Base-by-base conservation (phyloP, 177 flowering plant species). In the Vitis hybrid region DNA sequence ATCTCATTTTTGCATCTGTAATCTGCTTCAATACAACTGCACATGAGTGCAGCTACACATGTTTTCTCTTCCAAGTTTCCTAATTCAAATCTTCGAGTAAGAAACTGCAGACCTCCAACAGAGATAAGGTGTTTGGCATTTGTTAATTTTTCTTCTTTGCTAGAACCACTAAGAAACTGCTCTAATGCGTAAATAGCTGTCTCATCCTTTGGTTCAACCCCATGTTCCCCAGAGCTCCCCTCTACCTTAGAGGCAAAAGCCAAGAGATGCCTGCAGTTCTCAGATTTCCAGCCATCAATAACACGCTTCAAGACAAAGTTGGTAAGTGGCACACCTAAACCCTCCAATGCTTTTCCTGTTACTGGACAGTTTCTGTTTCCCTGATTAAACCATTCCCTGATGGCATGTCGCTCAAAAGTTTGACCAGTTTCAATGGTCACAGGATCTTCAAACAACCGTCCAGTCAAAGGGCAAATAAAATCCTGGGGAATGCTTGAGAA, bases 401-500 rank as follows among this genome's bases (percentile, higher is more conserved):
- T 80, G 65, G 93, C 92, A 26, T 6, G 67, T 39, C 82, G 72
- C 72, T 91, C 97, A 78, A 87, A 89, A 14, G 90, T 88, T 77
- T 89, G 86, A 67, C 97, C 94, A 64, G 91, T 89, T 73, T 89
- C 94, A 8, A 91, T 70, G 19, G 94, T 91, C 70, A 89, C 91
- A 7, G 94, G 97, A 32, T 89, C 89, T 74, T 86, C 86, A 79
- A 88, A 85, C 73, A 89, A 62, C 76, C 77, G 77, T 54, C 87
- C 87, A 39, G 85, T 88, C 49, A 91, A 59, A 64, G 97, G 94
- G 71, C 97, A 91, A 34, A 81, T 70, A 65, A 88, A 89, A 30
- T 87, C 89, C 64, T 77, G 73, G 3, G 90, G 89, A 48, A 80
- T 80, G 73, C 76, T 83, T n/a, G 81, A 67, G 78, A 78, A 78